A percentile compares a stretch with the other conserved stretches of the same genome.
These are phyloP conservation scores for Serpula lacrymans DNA, from an alignment of 768 basidiomycete species.

Conservation along the genomic window DNA sequence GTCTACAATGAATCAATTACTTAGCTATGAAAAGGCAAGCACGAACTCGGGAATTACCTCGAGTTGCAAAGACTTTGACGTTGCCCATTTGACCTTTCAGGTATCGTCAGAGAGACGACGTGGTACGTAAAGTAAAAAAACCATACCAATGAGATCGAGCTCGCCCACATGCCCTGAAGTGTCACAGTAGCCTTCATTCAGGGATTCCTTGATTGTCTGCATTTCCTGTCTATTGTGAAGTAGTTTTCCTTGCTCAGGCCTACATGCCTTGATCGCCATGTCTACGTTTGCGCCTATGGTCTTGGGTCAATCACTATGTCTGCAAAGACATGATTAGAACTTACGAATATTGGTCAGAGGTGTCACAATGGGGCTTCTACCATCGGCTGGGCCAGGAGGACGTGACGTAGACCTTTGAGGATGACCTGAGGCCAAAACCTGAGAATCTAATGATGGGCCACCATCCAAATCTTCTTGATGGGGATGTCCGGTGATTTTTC, in stretches of 20 bases:
- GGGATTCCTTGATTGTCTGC: constrained; percentile 67
- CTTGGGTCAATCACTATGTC: constrained; percentile 1
- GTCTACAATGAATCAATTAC: constrained; percentile 38
- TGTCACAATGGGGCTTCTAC: constrained; percentile 28
- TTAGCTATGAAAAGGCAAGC: constrained; percentile 5
- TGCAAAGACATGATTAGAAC: constrained; percentile 6
- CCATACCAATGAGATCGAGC: constrained; percentile 57
- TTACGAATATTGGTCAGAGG: constrained; percentile 43
- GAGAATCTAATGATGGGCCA: too few species aligned
- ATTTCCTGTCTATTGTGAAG: constrained; percentile 65
- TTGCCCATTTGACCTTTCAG: constrained; percentile 62
- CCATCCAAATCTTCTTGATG: too few species aligned
- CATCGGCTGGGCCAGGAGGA: neutral
- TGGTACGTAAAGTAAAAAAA: neutral
- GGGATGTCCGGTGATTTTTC: constrained; percentile 19
- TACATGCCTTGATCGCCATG: constrained; percentile 70
- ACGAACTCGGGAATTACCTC: constrained; percentile 40
- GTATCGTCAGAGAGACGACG: too few species aligned
- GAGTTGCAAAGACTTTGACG: constrained; percentile 60
- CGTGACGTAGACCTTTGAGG: too few species aligned
- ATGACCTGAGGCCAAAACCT: too few species aligned
- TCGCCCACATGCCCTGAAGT: constrained; percentile 61
- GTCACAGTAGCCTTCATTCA: constrained; percentile 85
- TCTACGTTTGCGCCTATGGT: constrained; percentile 55
- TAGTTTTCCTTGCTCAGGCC: constrained; percentile 59